Evolutionary conservation across 345 rosid genomes (phyloP), one percentile per base, ranked within the genome.

Genomic region (Firmiana major): DNA sequence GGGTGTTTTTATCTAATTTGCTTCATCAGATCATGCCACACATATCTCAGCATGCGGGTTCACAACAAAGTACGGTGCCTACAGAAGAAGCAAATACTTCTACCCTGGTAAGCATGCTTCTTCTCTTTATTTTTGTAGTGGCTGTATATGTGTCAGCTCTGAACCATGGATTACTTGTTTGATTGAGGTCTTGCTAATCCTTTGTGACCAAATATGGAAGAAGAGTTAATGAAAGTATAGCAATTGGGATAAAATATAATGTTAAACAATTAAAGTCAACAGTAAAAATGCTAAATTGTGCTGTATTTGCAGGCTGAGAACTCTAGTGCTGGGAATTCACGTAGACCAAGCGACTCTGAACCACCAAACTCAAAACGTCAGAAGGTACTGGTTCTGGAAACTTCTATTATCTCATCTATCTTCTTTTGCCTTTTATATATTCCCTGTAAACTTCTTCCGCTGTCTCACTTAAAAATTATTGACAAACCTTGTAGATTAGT

Each of bases 1-100:
- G 91, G 54, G 66, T 88, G 63, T 85, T 87, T 78, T 81, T 92
- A 67, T 92, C 94, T 13, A 84, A 85, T 83, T 72, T 92, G 83
- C 91, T 92, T 72, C 86, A 64, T n/a, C 90, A 84, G 84, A 86
- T 92, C 75, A 86, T 92, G 85, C 97, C 94, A 9, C 7, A 81
- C 48, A 77, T 92, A 59, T 77, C 90, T 71, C 89, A 84, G 79
- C 85, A 64, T 57, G 36, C 79, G 11, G 82, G 64, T 40, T 65
- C 79, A 63, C 86, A 80, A 63, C 71, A 80, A 28, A 64, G 59
- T 77, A 64, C n/a, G n/a, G 19, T 58, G 16, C 12, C 84, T 54
- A 65, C 69, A 34, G 90, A 73, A 71, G 83, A 80, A 79, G 74
- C 79, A 59, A 68, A 76, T 65, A 81, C 86, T 70, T 81, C 86